phyloP scores from a whole-genome alignment of 768 basidiomycete genomes.

The Boletus fagicola region DNA sequence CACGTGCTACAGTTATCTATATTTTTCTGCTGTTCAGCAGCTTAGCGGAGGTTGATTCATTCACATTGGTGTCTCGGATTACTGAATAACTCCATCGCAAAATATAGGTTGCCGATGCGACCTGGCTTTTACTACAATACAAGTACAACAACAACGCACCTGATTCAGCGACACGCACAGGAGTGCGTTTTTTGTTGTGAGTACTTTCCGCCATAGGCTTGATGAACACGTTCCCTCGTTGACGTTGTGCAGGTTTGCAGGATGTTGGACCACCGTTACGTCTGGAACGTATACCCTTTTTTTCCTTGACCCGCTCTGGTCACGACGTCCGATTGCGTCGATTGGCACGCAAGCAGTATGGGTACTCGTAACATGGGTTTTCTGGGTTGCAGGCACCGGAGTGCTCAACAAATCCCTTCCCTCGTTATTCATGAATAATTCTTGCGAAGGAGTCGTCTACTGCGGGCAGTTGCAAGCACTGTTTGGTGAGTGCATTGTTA shows the following conservation, averaged over 20 bases:
- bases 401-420: slow-evolving; percentile 51
- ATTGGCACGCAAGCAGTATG: slow-evolving; percentile 60
- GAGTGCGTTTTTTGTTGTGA: slow-evolving; percentile 49
- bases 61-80: not conserved
- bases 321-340: slow-evolving; percentile 51
- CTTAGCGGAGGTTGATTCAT: slow-evolving; percentile 42
- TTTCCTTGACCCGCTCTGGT: slow-evolving; percentile 60
- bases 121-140: slow-evolving; percentile 61
- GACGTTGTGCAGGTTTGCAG: slow-evolving; percentile 44
- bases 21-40: slow-evolving; percentile 48
- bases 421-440: slow-evolving; percentile 37
- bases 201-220: slow-evolving; percentile 16
- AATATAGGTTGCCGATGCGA: slow-evolving; percentile 48
- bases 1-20: slow-evolving; percentile 43
- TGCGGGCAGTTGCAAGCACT: slow-evolving; percentile 56
- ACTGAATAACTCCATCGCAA: slow-evolving; percentile 1
- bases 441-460: slow-evolving; percentile 46
- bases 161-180: slow-evolving; percentile 41
- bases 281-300: slow-evolving; percentile 53
- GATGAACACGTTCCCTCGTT: slow-evolving; percentile 3
- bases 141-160: slow-evolving; percentile 52
- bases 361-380: slow-evolving; percentile 55
- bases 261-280: slow-evolving; percentile 60
- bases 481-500: slow-evolving; percentile 41
- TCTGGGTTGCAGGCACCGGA: slow-evolving; percentile 59